Percentiles rank a stretch among this genome's conserved stretches.
Conservation (phyloP, 2,329 filamentous ascomycete genomes). For the Fusarium bulbicola region DNA sequence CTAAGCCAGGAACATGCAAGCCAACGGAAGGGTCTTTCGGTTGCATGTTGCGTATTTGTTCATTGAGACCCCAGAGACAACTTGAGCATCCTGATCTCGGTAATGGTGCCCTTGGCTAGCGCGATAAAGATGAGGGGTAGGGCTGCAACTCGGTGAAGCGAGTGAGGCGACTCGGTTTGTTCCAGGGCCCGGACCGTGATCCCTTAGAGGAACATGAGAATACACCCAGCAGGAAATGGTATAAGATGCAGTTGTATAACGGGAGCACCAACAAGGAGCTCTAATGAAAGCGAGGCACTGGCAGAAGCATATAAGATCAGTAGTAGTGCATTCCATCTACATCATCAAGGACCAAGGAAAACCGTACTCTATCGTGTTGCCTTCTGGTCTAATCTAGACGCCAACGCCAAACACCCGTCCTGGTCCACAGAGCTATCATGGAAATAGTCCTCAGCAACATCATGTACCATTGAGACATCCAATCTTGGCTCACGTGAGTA, state of each 20-base stretch:
- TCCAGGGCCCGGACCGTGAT: accelerated
- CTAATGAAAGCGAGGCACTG: accelerated
- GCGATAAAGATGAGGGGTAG: neutral
- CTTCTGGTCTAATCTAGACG: no score
- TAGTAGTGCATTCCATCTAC: accelerated
- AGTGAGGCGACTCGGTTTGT: neutral
- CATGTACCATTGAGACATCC: neutral
- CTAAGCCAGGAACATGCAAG: neutral
- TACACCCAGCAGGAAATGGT: neutral
- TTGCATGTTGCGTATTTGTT: neutral
- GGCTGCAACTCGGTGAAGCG: no score
- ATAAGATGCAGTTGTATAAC: accelerated
- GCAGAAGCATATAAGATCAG: neutral
- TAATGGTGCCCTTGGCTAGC: neutral
- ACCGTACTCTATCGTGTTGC: neutral
- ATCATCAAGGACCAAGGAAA: neutral
- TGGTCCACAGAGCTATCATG: no score
- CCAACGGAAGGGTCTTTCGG: neutral
- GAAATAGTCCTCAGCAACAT: no score
- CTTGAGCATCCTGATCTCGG: neutral
- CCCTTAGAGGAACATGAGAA: neutral
- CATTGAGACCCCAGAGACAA: neutral
- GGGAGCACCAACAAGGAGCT: neutral
- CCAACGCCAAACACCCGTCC: no score
- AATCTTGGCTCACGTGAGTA: accelerated